phyloP scores from a whole-genome alignment of 768 basidiomycete genomes.

The Tephrocybe sp. region DNA sequence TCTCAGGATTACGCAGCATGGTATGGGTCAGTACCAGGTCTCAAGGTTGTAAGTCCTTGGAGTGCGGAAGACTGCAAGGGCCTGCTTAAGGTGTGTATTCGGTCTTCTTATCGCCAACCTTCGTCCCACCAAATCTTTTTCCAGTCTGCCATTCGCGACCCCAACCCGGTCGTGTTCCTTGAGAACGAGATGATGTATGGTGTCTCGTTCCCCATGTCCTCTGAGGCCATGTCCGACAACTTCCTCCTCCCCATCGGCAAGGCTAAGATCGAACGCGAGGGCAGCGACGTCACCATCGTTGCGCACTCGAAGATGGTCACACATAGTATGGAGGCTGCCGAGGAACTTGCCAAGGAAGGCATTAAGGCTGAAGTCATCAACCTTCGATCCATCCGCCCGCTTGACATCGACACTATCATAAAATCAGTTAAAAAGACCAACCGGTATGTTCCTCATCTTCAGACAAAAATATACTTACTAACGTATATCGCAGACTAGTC shows the following conservation, averaged over 20 bases:
- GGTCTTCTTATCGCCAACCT: not conserved
- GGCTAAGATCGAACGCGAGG: slow-evolving; percentile 92
- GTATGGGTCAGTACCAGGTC: slow-evolving; percentile 91
- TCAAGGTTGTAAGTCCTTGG: slow-evolving; percentile 98
- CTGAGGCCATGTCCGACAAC: slow-evolving; percentile 93
- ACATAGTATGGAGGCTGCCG: slow-evolving; percentile 93
- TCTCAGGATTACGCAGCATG: slow-evolving; percentile 97
- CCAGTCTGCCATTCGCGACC: slow-evolving; percentile 95
- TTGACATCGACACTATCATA: slow-evolving; percentile 98
- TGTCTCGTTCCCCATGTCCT: slow-evolving; percentile 93
- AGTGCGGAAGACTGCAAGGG: slow-evolving; percentile 99
- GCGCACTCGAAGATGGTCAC: slow-evolving; percentile 99
- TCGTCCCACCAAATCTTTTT: not conserved
- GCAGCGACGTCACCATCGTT: slow-evolving; percentile 92
- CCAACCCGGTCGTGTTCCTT: slow-evolving; percentile 97
- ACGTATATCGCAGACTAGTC: slow-evolving; percentile 57
- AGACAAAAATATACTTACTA: not conserved
- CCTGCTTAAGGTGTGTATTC: slow-evolving; percentile 78
- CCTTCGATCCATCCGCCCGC: slow-evolving; percentile 91
- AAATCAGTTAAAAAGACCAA: slow-evolving; percentile 98
- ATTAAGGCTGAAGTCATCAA: slow-evolving; percentile 99
- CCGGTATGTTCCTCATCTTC: slow-evolving; percentile 49
- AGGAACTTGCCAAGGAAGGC: slow-evolving; percentile 90
- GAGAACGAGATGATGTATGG: slow-evolving; percentile 99
- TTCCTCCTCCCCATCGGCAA: slow-evolving; percentile 97